These are phyloP conservation scores for Peziza echinospora DNA, from an alignment of 495 filamentous ascomycete species.

Conservation along the genomic window DNA sequence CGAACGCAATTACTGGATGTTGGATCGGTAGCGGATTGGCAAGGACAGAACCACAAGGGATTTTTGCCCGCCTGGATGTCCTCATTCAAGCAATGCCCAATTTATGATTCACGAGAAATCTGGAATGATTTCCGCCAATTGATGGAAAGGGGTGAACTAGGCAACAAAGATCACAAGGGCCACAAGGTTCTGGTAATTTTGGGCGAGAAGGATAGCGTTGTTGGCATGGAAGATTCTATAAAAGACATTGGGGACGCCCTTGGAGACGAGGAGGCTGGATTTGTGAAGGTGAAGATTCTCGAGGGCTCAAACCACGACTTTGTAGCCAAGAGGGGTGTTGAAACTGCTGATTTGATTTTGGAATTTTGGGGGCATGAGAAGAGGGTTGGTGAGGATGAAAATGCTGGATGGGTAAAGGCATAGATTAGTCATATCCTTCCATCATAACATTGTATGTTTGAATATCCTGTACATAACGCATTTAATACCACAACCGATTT, in stretches of 20 bases:
- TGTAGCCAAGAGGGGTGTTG: slow-evolving; percentile 7
- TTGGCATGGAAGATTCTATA: too few relatives aligned
- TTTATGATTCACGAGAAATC: slow-evolving; percentile 32
- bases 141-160: slow-evolving; percentile 12
- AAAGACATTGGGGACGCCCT: slow-evolving; percentile 14
- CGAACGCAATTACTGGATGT: slow-evolving; percentile 15
- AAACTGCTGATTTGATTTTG: slow-evolving; percentile 6
- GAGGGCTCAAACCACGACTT: slow-evolving; percentile 11
- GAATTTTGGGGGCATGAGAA: slow-evolving; percentile 1
- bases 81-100: slow-evolving; percentile 30
- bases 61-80: slow-evolving; percentile 35
- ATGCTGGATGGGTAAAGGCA: too few relatives aligned
- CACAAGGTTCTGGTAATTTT: slow-evolving; percentile 30
- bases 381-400: too few relatives aligned
- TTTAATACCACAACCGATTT: too few relatives aligned
- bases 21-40: slow-evolving; percentile 30
- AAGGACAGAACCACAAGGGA: slow-evolving; percentile 31
- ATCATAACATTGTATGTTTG: too few relatives aligned
- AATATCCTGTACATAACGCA: too few relatives aligned
- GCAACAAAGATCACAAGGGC: slow-evolving; percentile 7
- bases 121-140: slow-evolving; percentile 25
- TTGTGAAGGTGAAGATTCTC: slow-evolving; percentile 5
- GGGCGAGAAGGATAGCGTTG: slow-evolving; percentile 27
- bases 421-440: too few relatives aligned
- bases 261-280: slow-evolving; percentile 10